Percentiles rank a stretch among this genome's conserved stretches.
Conservation (phyloP, 2,329 filamentous ascomycete species). For the Dothideomycetes sp. region DNA sequence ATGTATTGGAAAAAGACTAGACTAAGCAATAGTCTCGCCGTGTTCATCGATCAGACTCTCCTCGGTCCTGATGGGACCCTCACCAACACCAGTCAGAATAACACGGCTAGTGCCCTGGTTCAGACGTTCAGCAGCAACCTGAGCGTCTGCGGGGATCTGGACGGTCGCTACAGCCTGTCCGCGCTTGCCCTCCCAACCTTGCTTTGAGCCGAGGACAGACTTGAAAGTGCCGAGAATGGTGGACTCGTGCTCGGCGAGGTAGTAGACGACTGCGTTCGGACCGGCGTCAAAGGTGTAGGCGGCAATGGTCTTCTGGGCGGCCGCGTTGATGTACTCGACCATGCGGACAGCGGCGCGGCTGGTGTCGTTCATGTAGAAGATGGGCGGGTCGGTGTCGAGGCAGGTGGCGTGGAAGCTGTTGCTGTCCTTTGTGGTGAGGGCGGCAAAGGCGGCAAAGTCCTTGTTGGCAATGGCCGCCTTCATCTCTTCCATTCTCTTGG, state of each 20-base stretch:
- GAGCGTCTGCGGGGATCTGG: slow-evolving; percentile 47
- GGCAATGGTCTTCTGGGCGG: slow-evolving; percentile 66
- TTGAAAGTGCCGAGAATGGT: slow-evolving; percentile 71
- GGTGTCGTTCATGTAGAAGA: slow-evolving; percentile 97
- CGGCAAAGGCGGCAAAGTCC: slow-evolving; percentile 79
- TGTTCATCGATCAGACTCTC: slow-evolving; percentile 63
- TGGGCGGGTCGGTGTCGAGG: slow-evolving; percentile 89
- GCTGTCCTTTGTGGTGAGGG: slow-evolving; percentile 90
- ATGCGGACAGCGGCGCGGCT: slow-evolving; percentile 76
- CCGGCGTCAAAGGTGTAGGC: slow-evolving; percentile 98
- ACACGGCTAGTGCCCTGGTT: slow-evolving; percentile 75
- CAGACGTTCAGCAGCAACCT: slow-evolving; percentile 46
- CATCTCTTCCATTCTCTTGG: slow-evolving; percentile 73
- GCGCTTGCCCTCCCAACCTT: slow-evolving; percentile 57
- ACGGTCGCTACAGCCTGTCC: slow-evolving; percentile 42
- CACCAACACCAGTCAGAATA: slow-evolving; percentile 83
- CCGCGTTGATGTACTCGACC: slow-evolving; percentile 78
- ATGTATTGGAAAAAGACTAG: too few relatives aligned
- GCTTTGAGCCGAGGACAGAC: slow-evolving; percentile 48
- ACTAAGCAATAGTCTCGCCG: slow-evolving; percentile 31
- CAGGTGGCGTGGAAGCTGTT: slow-evolving; percentile 96
- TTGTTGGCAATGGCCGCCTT: slow-evolving; percentile 64
- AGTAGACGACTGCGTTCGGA: slow-evolving; percentile 95
- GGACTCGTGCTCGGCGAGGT: slow-evolving; percentile 65
- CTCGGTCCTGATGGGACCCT: slow-evolving; percentile 72